phyloP scores from a whole-genome alignment of 2,329 filamentous ascomycete species.

The Apiospora aurea region DNA sequence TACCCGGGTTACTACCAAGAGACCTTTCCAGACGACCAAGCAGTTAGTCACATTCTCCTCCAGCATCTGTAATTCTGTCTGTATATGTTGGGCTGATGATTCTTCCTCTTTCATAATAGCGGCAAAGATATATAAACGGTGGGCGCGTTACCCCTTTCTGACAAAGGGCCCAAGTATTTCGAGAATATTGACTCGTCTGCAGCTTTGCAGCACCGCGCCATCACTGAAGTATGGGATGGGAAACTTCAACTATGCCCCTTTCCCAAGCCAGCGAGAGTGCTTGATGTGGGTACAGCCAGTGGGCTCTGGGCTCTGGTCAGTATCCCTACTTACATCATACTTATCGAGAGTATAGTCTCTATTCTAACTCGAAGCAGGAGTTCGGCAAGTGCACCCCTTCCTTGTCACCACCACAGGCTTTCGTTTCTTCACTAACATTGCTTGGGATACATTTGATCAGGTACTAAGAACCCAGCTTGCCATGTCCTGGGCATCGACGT shows the following conservation, averaged over 20 bases:
- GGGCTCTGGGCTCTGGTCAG: constrained; percentile 25
- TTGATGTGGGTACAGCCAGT: constrained; percentile 26
- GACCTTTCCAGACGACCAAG: constrained; percentile 1
- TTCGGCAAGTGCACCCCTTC: neutral
- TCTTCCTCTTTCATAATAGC: neutral
- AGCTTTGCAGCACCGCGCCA: constrained; percentile 15
- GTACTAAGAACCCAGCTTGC: constrained; percentile 12
- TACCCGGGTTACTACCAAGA: constrained; percentile 6
- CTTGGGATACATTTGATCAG: neutral
- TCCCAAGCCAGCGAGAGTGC: constrained; percentile 24
- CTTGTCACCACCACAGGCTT: no score
- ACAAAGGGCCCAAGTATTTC: neutral
- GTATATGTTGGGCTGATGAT: neutral
- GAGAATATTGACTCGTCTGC: neutral
- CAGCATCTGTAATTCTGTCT: neutral
- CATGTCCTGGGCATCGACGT: constrained; percentile 42
- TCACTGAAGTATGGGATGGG: constrained; percentile 25
- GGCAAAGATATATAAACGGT: constrained; percentile 18
- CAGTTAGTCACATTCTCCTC: neutral
- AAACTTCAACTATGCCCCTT: constrained; percentile 23
- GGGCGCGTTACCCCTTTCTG: neutral
- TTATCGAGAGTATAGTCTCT: neutral
- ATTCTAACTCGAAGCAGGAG: constrained; percentile 13
- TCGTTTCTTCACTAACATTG: neutral
- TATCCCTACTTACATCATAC: neutral